These are phyloP conservation scores for Rachicladosporium sp. DNA, from an alignment of 2,329 filamentous ascomycete genomes.

Conservation along the genomic window DNA sequence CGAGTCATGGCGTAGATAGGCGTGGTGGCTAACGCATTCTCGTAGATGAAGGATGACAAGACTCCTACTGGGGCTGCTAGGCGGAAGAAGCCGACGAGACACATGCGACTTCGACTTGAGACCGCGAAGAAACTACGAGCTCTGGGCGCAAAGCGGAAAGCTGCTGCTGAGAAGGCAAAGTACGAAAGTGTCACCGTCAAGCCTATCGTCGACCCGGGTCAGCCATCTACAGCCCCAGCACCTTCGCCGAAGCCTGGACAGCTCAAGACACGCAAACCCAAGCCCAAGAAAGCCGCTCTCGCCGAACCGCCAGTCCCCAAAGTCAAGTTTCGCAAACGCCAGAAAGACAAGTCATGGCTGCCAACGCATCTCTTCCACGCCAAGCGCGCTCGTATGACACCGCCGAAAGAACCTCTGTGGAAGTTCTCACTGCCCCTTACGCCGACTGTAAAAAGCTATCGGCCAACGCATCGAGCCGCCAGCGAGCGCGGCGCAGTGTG, in stretches of 20 bases:
- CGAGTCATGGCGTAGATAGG: background rate
- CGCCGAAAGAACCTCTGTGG: constrained; percentile 70
- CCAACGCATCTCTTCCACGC: constrained; percentile 91
- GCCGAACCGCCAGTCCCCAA: constrained; percentile 51
- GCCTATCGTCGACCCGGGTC: constrained; percentile 9
- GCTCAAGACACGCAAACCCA: constrained; percentile 37
- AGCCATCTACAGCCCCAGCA: too few relatives aligned
- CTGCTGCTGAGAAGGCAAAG: constrained; percentile 25
- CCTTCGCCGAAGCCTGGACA: constrained; percentile 18
- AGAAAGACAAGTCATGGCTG: constrained; percentile 81
- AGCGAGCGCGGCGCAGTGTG: constrained; percentile 64
- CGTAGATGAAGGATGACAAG: constrained; percentile 77
- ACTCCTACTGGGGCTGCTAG: constrained; percentile 64
- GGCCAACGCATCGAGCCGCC: constrained; percentile 71
- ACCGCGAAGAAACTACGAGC: constrained; percentile 59
- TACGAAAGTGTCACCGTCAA: constrained; percentile 13
- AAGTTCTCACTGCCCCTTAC: constrained; percentile 75
- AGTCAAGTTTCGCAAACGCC: constrained; percentile 70
- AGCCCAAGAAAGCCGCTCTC: constrained; percentile 57
- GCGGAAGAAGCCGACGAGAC: constrained; percentile 45
- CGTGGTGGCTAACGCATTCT: constrained; percentile 8
- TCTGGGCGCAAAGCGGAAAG: constrained; percentile 41
- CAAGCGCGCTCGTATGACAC: constrained; percentile 81
- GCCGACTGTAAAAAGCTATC: constrained; percentile 79
- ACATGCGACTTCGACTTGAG: constrained; percentile 54